Percentiles rank a stretch among this genome's conserved stretches.
Conservation (phyloP, 192 early-diverging fungal species). For the Entomortierella chlamydospora region DNA sequence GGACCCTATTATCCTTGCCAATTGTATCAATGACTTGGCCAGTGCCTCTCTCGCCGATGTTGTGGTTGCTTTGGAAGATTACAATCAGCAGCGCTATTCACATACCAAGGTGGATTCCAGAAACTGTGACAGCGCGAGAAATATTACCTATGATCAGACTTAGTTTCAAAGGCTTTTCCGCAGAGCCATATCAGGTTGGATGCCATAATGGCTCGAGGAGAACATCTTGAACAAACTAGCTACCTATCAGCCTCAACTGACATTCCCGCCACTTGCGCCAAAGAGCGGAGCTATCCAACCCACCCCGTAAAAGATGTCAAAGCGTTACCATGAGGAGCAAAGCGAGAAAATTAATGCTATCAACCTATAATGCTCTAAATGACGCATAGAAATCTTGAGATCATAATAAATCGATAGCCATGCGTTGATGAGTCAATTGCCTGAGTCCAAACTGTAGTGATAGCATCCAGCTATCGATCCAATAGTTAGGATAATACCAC, state of each 20-base stretch:
- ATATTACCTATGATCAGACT: neutral
- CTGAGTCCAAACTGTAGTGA: no score
- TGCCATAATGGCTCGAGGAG: slow-evolving; percentile 1
- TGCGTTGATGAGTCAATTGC: no score
- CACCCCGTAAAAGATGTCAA: neutral
- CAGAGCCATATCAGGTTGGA: neutral
- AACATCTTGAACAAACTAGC: neutral
- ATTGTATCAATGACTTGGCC: slow-evolving; percentile 22
- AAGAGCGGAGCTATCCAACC: neutral
- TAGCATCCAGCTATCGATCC: no score
- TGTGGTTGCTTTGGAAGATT: slow-evolving; percentile 1
- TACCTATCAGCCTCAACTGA: neutral
- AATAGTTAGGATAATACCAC: no score
- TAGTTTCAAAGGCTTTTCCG: neutral
- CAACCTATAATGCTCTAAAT: neutral
- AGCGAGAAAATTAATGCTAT: neutral
- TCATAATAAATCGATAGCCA: no score
- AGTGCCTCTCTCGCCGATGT: slow-evolving; percentile 3
- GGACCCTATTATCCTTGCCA: slow-evolving; percentile 32
- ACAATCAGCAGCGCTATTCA: slow-evolving; percentile 10
- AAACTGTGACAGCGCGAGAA: neutral
- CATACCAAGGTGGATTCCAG: slow-evolving; percentile 19
- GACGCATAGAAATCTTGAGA: neutral
- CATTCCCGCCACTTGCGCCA: neutral
- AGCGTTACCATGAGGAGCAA: neutral